Percentiles rank a stretch among this genome's conserved stretches.
Conservation (phyloP, 1,139 yeast species). For the Diutina scorzettiae region DNA sequence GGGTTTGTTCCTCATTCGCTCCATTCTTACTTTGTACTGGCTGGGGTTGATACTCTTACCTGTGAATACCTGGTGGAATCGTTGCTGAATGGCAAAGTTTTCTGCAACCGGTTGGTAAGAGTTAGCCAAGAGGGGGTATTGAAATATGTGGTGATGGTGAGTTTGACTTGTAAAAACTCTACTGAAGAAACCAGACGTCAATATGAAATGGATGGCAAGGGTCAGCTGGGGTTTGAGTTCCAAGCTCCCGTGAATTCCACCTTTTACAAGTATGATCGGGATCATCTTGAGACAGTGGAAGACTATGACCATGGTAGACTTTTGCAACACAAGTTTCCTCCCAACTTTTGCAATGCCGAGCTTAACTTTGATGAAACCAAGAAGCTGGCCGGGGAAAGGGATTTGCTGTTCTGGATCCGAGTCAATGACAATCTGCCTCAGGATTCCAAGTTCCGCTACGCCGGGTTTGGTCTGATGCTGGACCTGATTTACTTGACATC, state of each 20-base stretch:
- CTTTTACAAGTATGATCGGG: neutral
- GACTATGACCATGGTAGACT: neutral
- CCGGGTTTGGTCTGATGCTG: slow-evolving; percentile 50
- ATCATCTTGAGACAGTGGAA: neutral
- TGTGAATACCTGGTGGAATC: slow-evolving; percentile 24
- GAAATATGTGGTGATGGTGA: slow-evolving; percentile 41
- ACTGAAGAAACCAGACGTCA: slow-evolving; percentile 11
- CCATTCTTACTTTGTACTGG: slow-evolving; percentile 28
- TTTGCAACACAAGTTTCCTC: slow-evolving; percentile 4
- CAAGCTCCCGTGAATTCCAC: slow-evolving; percentile 1
- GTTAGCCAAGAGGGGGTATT: slow-evolving; percentile 42
- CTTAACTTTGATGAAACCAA: slow-evolving; percentile 14
- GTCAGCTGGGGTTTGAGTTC: slow-evolving; percentile 5
- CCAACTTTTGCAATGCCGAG: neutral
- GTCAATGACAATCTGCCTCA: slow-evolving; percentile 20
- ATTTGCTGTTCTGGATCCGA: slow-evolving; percentile 30
- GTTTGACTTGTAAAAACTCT: slow-evolving; percentile 32
- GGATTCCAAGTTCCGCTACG: slow-evolving; percentile 34
- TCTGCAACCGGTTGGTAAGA: slow-evolving; percentile 44
- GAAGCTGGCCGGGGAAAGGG: slow-evolving; percentile 21
- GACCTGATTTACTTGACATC: slow-evolving; percentile 49
- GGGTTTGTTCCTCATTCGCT: slow-evolving; percentile 31
- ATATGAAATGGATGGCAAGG: neutral
- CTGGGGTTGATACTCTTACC: slow-evolving; percentile 16
- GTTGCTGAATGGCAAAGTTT: slow-evolving; percentile 43